Evolutionary conservation across 192 early-diverging fungal genomes (phyloP), one percentile per base, ranked within the genome.

Genomic region (Backusella tarrabulga): DNA sequence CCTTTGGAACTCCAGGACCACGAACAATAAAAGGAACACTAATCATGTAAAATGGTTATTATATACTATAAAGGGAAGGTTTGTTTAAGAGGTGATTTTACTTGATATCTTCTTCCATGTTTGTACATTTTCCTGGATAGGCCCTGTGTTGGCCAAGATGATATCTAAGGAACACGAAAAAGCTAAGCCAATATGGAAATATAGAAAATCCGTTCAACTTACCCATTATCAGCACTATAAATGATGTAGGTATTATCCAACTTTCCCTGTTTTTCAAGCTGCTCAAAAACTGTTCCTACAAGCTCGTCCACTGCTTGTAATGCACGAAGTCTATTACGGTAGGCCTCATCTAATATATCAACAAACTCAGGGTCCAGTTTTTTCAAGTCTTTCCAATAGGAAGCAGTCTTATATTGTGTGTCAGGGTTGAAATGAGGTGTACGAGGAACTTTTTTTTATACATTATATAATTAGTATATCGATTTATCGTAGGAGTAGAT

Each of bases 191-290:
- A 46, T 1, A 14, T 44, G 15, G 5, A 2, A 14, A 44, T 29
- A 32, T 35, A 38, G 0, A 0, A 14, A 17, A 32, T 15, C 0
- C 23, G 12, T 17, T 38, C 5, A 50, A n/a, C n/a, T 68, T 76
- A 80, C 76, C 91, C 91, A 73, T 92, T 92, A 68, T 92, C 91
- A 19, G 88, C 81, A 2, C 87, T 86, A 73, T 91, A 92, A 73
- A 92, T 77, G 17, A 92, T 79, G 56, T 87, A 88, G 19, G 89
- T 90, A 75, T 91, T 89, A 70, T 90, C 90, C 14, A 90, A 71
- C 54, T 84, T 79, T n/a, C 85, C 84, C 67, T 86, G 75, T 8
- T 75, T 35, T 73, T 87, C 84, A n/a, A 92, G 76, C 4, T 81
- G 75, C 46, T 87, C 78, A 72, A 91, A 81, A 0, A 92, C 68